Conservation (phyloP, 768 basidiomycete species). For the Dacryopinax spathularia region DNA sequence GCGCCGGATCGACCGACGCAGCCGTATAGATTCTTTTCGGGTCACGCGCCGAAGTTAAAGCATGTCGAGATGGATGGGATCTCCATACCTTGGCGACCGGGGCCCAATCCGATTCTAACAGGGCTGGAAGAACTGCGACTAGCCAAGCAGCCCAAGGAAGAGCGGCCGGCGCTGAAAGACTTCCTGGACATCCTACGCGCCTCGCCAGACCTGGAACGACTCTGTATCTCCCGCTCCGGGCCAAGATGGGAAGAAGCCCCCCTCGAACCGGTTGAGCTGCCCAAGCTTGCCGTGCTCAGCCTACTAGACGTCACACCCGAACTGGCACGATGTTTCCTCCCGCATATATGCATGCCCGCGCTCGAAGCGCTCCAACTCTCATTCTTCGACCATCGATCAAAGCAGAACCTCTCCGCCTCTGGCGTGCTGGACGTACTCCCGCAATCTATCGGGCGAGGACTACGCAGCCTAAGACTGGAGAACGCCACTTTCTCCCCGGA, state of each 20-base stretch:
- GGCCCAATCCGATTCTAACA: neutral
- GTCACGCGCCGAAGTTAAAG: neutral
- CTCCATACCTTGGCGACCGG: neutral
- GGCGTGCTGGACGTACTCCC: neutral
- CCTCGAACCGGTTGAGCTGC: neutral
- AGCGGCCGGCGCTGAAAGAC: neutral
- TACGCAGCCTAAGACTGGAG: neutral
- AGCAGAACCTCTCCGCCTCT: neutral
- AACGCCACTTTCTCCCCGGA: neutral
- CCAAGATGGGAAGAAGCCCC: neutral
- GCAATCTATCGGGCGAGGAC: neutral
- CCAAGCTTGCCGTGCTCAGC: neutral
- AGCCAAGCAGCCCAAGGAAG: neutral
- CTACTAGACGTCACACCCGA: neutral
- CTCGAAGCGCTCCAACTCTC: neutral
- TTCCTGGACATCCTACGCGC: neutral
- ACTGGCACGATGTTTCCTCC: neutral
- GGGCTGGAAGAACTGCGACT: neutral
- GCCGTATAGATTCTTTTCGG: neutral
- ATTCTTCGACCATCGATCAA: neutral
- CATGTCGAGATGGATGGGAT: neutral
- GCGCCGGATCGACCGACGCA: neutral
- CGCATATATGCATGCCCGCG: neutral
- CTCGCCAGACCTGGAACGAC: neutral
- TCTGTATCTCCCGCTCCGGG: neutral